Base-by-base conservation (phyloP, 2,329 filamentous ascomycete genomes). In the Cladophialophora immunda region DNA sequence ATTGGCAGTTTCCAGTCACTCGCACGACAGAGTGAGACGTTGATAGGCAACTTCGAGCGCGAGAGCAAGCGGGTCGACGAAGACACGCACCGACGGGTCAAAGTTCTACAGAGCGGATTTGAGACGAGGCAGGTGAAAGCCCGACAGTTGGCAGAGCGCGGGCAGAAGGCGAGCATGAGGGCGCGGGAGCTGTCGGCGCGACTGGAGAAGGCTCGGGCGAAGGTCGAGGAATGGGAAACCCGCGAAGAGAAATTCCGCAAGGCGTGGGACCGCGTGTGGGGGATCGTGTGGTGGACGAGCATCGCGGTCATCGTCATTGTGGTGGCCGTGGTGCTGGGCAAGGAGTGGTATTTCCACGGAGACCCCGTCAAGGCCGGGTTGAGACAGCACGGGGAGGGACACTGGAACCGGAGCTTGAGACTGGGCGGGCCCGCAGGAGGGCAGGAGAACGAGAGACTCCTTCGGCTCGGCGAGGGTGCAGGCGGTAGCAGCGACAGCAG, bases 1-100 rank as follows among this genome's bases (percentile, higher is more conserved):
- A 78, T 83, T n/a, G 70, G 72, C 4, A 77, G 76, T 5, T 81
- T 83, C 64, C 78, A 81, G 50, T 76, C 77, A 29, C 76, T 83
- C 3, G 75, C 75, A 4, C 75, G 76, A 38, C 78, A 80, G 8
- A 78, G 76, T 6, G 70, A 75, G 3, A 70, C 73, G 15, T 72
- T 82, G 3, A 75, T 78, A n/a, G 70, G 70, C 5, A 76, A 79
- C 55, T 80, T 83, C 53, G 76, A 79, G 38, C 74, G 72, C 11
- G 78, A 81, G 62, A 77, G 75, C 2, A 64, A 73, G 8, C 69
- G 70, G 22, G 68, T 83, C 1, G 76, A 80, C 32, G 72, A 75
- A 29, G 79, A 80, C 7, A 75, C 79, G 13, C 74, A 73, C 19
- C 77, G 73, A 59, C 78, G 81, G 38, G 74, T 81, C 19, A 71